Percentiles rank a stretch among this genome's conserved stretches.
phyloP scores from a whole-genome alignment of 306 rosid species.

The Vicia sativa region DNA sequence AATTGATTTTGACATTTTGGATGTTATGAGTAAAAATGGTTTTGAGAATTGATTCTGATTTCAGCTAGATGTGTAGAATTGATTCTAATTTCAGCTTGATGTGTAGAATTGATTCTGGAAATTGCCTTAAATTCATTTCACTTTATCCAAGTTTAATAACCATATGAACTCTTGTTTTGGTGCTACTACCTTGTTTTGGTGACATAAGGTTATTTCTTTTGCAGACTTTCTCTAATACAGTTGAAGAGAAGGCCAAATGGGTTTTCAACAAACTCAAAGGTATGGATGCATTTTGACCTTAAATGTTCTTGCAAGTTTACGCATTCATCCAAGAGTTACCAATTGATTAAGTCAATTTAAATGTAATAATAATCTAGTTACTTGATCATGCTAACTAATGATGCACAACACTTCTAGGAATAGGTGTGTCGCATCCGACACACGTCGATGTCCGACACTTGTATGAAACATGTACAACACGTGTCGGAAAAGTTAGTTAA shows the following conservation, averaged over 20 bases:
- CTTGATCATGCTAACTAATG: no score
- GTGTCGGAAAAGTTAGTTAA: no score
- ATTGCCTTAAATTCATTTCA: neutral
- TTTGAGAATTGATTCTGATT: neutral
- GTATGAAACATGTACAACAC: no score
- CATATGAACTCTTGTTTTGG: neutral
- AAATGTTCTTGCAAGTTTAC: no score
- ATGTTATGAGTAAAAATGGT: neutral
- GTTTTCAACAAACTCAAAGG: conserved; percentile 96
- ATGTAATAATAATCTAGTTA: neutral
- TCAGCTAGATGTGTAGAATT: neutral
- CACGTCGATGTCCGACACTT: no score
- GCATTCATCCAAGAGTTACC: conserved; percentile 4
- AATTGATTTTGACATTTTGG: neutral
- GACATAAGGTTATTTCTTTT: conserved; percentile 27
- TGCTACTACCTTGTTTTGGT: conserved; percentile 26
- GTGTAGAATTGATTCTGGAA: neutral
- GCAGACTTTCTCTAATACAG: conserved; percentile 86
- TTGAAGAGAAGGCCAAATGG: conserved; percentile 99
- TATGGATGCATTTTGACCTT: conserved; percentile 29
- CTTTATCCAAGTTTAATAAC: neutral
- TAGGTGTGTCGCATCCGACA: no score
- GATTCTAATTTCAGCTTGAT: neutral
- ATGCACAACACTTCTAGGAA: no score
- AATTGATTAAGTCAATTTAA: neutral